phyloP scores from a whole-genome alignment of 2,329 filamentous ascomycete genomes.

The Fusarium scirpi region DNA sequence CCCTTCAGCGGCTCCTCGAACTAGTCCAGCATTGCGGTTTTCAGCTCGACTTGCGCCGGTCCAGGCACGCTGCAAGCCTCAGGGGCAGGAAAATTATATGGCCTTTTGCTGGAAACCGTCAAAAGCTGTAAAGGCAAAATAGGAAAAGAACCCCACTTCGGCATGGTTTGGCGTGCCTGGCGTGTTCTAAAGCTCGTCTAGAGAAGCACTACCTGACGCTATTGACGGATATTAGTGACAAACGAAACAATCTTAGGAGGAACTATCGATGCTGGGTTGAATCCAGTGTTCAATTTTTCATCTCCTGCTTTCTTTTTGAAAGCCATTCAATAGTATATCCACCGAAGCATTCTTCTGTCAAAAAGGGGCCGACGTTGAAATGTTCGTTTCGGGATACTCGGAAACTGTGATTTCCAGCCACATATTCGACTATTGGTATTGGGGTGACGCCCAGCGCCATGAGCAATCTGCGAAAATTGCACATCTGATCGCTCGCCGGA shows the following conservation, averaged over 20 bases:
- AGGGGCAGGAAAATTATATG: conserved; percentile 18
- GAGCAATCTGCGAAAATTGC: conserved; percentile 12
- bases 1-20: conserved; percentile 12
- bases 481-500: conserved; percentile 9
- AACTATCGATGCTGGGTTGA: conserved; percentile 35
- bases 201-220: conserved; percentile 24
- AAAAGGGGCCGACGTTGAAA: conserved; percentile 3
- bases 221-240: conserved; percentile 35
- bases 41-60: background rate
- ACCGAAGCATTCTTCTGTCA: conserved; percentile 1
- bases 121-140: conserved; percentile 13
- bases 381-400: conserved; percentile 18
- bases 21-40: background rate
- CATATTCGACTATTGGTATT: conserved; percentile 21
- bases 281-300: conserved; percentile 18
- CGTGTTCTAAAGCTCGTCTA: conserved; percentile 13
- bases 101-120: background rate
- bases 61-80: conserved; percentile 25
- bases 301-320: background rate
- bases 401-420: conserved; percentile 23
- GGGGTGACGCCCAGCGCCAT: conserved; percentile 25
- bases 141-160: conserved; percentile 6
- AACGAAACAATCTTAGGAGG: conserved; percentile 40
- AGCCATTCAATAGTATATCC: background rate
- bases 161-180: conserved; percentile 4